Evolutionary conservation across 2,329 filamentous ascomycete genomes (phyloP).

Genomic region (Fusarium decemcellulare): DNA sequence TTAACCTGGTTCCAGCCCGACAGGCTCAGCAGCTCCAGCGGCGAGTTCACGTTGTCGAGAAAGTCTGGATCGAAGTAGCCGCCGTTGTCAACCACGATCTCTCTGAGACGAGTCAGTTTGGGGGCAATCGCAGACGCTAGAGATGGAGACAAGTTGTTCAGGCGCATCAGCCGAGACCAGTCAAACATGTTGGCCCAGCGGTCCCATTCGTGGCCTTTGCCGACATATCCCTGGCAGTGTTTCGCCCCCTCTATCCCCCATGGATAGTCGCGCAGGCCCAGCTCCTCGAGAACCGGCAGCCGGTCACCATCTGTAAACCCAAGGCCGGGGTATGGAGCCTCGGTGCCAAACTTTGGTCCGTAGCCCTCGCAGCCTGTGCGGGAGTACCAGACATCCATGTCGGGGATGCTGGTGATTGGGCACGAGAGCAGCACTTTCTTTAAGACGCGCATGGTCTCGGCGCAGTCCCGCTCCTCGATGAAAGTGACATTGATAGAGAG

Average conservation of each 20-base stretch:
- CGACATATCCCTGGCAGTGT: slow-evolving; percentile 9
- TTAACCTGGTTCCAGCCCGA: neutral
- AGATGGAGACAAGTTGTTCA: neutral
- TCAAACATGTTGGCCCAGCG: slow-evolving; percentile 18
- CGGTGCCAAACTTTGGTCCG: neutral
- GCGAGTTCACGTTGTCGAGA: neutral
- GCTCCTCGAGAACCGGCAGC: slow-evolving; percentile 15
- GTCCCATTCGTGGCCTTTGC: neutral
- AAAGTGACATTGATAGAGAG: slow-evolving; percentile 14
- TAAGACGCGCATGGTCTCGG: slow-evolving; percentile 19
- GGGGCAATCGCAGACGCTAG: neutral
- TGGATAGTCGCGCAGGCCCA: slow-evolving; percentile 14
- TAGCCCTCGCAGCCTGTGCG: neutral
- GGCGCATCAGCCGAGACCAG: slow-evolving; percentile 18
- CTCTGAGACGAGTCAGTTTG: slow-evolving; percentile 12
- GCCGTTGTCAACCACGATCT: slow-evolving; percentile 7
- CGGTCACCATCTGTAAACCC: slow-evolving; percentile 8
- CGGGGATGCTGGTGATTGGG: slow-evolving; percentile 16
- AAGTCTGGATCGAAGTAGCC: neutral
- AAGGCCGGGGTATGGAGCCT: slow-evolving; percentile 11
- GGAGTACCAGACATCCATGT: slow-evolving; percentile 14
- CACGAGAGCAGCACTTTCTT: slow-evolving; percentile 25
- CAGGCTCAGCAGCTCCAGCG: slow-evolving; percentile 18
- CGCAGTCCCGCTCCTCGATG: slow-evolving; percentile 14
- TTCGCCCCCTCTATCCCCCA: slow-evolving; percentile 5